These are phyloP conservation scores for Neonectria sp. DNA, from an alignment of 2,329 filamentous ascomycete genomes.

Conservation along the genomic window DNA sequence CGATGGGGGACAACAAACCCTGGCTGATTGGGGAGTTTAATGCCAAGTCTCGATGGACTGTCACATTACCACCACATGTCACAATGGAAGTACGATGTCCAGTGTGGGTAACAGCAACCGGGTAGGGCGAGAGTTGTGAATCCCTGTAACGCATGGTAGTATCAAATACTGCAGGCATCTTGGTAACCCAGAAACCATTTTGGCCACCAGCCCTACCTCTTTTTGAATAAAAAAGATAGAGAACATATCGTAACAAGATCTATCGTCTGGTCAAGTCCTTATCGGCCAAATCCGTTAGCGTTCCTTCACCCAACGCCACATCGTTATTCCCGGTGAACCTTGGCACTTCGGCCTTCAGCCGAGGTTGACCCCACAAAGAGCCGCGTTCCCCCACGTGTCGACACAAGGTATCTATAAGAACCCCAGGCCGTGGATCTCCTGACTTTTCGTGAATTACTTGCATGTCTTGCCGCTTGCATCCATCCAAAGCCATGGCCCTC, in stretches of 20 bases:
- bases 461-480: background rate
- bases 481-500: conserved; percentile 18
- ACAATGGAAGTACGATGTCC: too few species aligned
- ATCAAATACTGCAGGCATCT: background rate
- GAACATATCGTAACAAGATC: too few species aligned
- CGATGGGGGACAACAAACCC: conserved; percentile 11
- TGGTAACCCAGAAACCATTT: background rate
- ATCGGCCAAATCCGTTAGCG: background rate
- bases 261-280: background rate
- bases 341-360: conserved; percentile 1
- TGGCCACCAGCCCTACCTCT: too few species aligned
- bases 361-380: conserved; percentile 23
- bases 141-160: background rate
- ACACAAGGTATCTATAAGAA: background rate
- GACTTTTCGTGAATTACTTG: background rate
- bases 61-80: too few species aligned
- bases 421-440: background rate
- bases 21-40: conserved; percentile 9
- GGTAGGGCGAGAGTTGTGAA: too few species aligned
- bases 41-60: too few species aligned
- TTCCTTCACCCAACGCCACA: too few species aligned
- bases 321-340: background rate
- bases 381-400: background rate
- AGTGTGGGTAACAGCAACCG: too few species aligned
- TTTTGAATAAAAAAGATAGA: too few species aligned